Percentiles rank a stretch among this genome's conserved stretches.
These are phyloP conservation scores for Aleurites moluccanus DNA, from an alignment of 441 rosid genomes.

Conservation along the genomic window DNA sequence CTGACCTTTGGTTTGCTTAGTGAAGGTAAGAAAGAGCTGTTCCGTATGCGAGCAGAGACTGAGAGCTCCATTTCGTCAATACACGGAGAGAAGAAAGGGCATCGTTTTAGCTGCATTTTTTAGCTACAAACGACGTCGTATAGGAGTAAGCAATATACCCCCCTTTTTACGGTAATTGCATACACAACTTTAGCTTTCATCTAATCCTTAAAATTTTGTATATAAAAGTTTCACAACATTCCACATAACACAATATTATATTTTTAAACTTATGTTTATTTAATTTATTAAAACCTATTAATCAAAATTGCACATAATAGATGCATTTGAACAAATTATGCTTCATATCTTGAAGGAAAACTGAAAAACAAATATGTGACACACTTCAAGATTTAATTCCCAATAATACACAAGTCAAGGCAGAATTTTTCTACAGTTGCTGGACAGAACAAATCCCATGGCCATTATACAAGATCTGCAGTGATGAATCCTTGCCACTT, in stretches of 20 bases:
- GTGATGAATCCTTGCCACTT: not conserved
- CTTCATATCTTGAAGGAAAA: too few species aligned
- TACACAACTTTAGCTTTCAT: too few species aligned
- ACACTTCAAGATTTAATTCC: too few species aligned
- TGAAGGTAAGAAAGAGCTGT: constrained; percentile 14
- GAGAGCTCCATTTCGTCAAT: constrained; percentile 13
- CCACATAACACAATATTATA: too few species aligned
- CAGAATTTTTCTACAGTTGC: not conserved
- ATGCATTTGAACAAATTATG: too few species aligned
- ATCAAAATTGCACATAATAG: too few species aligned
- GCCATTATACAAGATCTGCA: not conserved
- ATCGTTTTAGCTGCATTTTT: not conserved
- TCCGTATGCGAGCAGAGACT: constrained; percentile 7
- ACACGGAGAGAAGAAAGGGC: not conserved
- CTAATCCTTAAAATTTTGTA: too few species aligned
- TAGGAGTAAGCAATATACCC: too few species aligned
- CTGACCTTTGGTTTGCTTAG: constrained; percentile 15
- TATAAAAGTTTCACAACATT: too few species aligned
- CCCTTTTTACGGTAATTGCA: too few species aligned
- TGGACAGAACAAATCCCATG: not conserved
- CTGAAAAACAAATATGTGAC: not conserved
- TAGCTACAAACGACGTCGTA: not conserved
- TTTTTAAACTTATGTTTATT: too few species aligned
- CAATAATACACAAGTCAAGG: not conserved
- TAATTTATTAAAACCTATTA: too few species aligned